Base-by-base conservation (phyloP, 345 rosid genomes). In the Arabis hirsuta region DNA sequence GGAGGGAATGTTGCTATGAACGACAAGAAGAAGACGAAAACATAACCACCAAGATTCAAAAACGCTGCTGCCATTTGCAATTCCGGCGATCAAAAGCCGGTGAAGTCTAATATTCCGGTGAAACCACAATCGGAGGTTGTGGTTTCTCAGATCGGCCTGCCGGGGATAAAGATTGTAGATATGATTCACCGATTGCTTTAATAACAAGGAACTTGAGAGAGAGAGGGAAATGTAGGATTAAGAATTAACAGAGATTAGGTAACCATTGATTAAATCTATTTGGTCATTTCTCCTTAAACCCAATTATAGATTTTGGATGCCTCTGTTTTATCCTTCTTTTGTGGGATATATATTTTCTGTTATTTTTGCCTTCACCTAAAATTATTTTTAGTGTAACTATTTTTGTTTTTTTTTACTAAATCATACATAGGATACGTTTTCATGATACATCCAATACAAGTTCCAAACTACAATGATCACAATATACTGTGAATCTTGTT, bases 241-340 rank as follows among this genome's bases (percentile, higher is more conserved):
- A 32, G 29, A 63, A 56, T 56, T 19, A 68, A 75, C 38, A 39
- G 31, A 56, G 71, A 62, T 56, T 63, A 39, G 1, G 12, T 16
- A 31, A n/a, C 73, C 62, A 48, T 41, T 69, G 39, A 69, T 52
- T 57, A 3, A 39, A 20, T 59, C 6, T 42, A 12, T 68, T 32
- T 61, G 61, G 51, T 69, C 65, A 54, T 53, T 51, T 55, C 19
- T 62, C 26, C 14, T 24, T 10, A 60, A 68, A 7, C 43, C 70
- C 48, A 55, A 56, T 69, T 45, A 39, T 76, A 70, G 71, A 12
- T 16, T 54, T 14, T 53, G 12, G 5, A 69, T 76, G 29, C 8
- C 65, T 58, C 42, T 75, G 64, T 75, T 44, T 13, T 19, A 24
- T 55, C 74, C 79, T 62, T 68, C 51, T 62, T 38, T 76, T 69